phyloP scores from a whole-genome alignment of 495 filamentous ascomycete species.

The Rostrohypoxylon terebratum region DNA sequence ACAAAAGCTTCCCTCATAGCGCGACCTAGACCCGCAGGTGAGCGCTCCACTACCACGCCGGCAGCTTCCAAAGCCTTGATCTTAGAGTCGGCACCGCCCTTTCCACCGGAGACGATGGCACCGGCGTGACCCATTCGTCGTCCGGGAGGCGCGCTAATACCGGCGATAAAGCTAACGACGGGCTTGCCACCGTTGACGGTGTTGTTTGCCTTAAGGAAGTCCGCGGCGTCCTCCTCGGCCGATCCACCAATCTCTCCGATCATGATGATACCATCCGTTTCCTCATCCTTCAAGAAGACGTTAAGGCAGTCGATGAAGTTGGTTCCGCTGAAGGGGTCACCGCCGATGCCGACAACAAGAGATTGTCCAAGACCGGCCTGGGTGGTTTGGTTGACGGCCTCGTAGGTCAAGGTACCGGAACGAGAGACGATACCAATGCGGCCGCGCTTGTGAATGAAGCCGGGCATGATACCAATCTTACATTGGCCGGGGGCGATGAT shows the following conservation, averaged over 20 bases:
- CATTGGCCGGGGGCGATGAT: conserved; percentile 98
- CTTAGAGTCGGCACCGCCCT: conserved; percentile 98
- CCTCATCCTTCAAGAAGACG: conserved; percentile 94
- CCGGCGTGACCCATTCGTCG: conserved; percentile 98
- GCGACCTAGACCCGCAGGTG: conserved; percentile 91
- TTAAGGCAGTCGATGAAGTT: conserved; percentile 99
- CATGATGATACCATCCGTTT: conserved; percentile 99
- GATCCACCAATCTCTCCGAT: conserved; percentile 99
- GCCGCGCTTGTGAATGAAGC: conserved; percentile 99
- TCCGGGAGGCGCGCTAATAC: conserved; percentile 95
- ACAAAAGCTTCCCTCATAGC: conserved; percentile 94
- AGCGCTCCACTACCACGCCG: conserved; percentile 95
- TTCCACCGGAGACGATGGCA: conserved; percentile 96
- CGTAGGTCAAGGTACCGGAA: conserved; percentile 98
- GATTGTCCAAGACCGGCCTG: conserved; percentile 96
- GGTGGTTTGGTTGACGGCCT: conserved; percentile 99
- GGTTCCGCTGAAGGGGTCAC: conserved; percentile 98
- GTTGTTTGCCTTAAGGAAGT: conserved; percentile 93
- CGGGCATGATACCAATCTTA: conserved; percentile 99
- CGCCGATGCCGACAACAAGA: conserved; percentile 97
- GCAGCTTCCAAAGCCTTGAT: conserved; percentile 93
- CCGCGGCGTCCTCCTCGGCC: conserved; percentile 96
- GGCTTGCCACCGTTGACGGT: conserved; percentile 85
- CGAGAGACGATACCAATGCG: conserved; percentile 98
- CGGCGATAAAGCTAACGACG: conserved; percentile 97